Evolutionary conservation across 106 monocot genomes (phyloP).

Genomic region (Triglochin maritima): DNA sequence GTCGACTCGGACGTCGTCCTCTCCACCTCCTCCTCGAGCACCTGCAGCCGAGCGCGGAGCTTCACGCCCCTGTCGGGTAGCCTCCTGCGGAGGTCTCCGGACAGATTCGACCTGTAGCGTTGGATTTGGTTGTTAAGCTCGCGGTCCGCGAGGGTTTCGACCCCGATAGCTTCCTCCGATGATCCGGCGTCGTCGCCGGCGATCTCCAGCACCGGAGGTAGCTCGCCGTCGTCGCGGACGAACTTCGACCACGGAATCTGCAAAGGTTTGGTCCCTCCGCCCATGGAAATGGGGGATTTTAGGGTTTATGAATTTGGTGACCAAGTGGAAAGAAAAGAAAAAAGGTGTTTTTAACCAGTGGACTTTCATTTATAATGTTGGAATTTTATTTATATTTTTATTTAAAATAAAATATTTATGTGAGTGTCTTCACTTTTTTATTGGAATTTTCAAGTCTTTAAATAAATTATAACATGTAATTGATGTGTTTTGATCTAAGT

Average conservation of each 20-base stretch:
- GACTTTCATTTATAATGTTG: background rate
- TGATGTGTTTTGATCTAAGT: no score
- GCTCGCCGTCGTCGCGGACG: background rate
- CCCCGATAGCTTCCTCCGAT: background rate
- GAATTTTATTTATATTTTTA: background rate
- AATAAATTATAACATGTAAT: no score
- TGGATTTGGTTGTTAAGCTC: background rate
- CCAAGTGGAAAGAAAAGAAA: background rate
- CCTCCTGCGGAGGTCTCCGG: background rate
- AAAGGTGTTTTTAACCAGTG: background rate
- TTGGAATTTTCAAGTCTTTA: no score
- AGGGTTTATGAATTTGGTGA: background rate
- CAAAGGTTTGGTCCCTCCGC: constrained; percentile 4
- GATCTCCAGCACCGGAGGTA: background rate
- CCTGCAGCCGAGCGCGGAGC: background rate
- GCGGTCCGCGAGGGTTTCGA: background rate
- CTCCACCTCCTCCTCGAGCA: constrained; percentile 2
- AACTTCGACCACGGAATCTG: constrained; percentile 9
- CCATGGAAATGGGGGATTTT: background rate
- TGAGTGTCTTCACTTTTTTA: background rate
- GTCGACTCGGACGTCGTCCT: background rate
- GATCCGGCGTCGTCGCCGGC: background rate
- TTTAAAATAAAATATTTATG: background rate
- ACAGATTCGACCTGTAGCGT: background rate
- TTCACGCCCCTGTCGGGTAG: constrained; percentile 14